Evolutionary conservation across 352 stramenopile genomes (phyloP).

Genomic region (Phytopythium oedochilum): DNA sequence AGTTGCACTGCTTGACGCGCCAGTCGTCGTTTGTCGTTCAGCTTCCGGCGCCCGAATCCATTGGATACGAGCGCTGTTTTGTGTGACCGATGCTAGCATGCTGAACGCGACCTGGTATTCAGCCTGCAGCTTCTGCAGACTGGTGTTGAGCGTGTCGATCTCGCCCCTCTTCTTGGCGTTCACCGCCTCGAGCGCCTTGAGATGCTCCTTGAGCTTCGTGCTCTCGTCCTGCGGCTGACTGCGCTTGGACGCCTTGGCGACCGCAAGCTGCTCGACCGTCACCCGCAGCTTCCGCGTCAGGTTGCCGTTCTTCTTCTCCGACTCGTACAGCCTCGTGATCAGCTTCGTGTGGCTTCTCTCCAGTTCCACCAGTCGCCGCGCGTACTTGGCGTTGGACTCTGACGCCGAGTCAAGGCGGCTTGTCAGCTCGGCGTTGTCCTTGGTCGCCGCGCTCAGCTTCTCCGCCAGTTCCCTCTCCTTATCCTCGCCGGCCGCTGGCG

Average conservation of each 20-base stretch:
- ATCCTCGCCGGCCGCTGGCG: no score
- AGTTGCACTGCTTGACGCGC: no score
- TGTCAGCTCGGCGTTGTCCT: not conserved
- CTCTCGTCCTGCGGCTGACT: not conserved
- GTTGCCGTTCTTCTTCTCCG: not conserved
- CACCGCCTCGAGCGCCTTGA: not conserved
- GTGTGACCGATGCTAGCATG: not conserved
- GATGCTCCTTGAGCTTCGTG: not conserved
- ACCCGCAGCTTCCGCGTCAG: not conserved
- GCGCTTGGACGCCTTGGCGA: not conserved
- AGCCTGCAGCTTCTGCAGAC: not conserved
- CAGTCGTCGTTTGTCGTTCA: no score
- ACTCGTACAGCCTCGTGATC: not conserved
- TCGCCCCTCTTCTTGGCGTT: not conserved
- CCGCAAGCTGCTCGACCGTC: not conserved
- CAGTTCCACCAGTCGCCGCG: not conserved
- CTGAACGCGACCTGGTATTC: not conserved
- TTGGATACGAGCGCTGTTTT: not conserved
- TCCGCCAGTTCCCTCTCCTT: not conserved
- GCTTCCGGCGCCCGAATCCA: not conserved
- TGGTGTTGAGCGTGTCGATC: not conserved
- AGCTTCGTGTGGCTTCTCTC: not conserved
- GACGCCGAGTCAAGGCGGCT: not conserved
- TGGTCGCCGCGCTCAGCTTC: not conserved
- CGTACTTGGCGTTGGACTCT: not conserved